Evolutionary conservation across 163 green algal species (phyloP).

Genomic region (Smithsoniella earleae): DNA sequence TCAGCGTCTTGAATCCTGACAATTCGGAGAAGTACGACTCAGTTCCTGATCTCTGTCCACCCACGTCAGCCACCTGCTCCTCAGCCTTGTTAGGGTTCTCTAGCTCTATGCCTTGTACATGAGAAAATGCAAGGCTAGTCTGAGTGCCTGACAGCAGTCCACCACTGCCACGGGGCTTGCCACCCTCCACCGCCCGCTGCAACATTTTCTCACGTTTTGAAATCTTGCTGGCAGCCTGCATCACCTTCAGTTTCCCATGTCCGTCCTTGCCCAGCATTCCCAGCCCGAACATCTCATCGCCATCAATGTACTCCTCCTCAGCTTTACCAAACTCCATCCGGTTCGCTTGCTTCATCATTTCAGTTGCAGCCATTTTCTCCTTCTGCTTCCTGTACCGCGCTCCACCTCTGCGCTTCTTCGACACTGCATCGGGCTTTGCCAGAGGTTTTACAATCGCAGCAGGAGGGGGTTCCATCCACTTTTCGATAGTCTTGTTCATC

Average conservation of each 20-base stretch:
- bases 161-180: background rate
- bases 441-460: conserved; percentile 82
- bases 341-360: conserved; percentile 86
- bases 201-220: background rate
- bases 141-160: conserved; percentile 9
- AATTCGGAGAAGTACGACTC: conserved; percentile 85
- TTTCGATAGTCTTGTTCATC: conserved; percentile 81
- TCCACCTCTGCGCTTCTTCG: conserved; percentile 87
- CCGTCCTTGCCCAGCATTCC: conserved; percentile 81
- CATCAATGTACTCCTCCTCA: conserved; percentile 92
- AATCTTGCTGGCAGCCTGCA: conserved; percentile 34
- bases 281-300: conserved; percentile 83
- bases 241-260: conserved; percentile 53
- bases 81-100: conserved; percentile 46
- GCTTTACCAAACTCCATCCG: conserved; percentile 84
- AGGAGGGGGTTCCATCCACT: conserved; percentile 94
- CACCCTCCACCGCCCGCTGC: background rate
- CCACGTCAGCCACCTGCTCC: conserved; percentile 32
- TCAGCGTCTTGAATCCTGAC: conserved; percentile 59
- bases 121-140: conserved; percentile 26
- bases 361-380: conserved; percentile 40
- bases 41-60: conserved; percentile 49
- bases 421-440: conserved; percentile 69
- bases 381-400: conserved; percentile 38
- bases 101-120: conserved; percentile 77